Evolutionary conservation across 345 rosid species (phyloP).

Genomic region (Eucalyptus polybractea): DNA sequence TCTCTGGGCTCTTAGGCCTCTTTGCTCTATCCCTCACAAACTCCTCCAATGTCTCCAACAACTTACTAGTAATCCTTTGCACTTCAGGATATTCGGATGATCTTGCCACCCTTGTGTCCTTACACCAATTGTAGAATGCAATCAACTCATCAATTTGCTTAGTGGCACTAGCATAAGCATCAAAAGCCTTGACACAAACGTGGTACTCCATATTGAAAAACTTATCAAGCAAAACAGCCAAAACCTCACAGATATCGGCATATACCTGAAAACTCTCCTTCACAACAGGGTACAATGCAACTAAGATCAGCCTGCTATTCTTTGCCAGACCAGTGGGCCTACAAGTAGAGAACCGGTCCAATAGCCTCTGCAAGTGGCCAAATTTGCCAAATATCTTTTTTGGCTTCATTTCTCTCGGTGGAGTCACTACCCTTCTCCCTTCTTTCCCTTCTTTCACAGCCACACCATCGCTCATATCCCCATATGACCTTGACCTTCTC

Average conservation of each 20-base stretch:
- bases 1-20: conserved; percentile 39
- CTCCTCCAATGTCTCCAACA: conserved; percentile 57
- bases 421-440: conserved; percentile 33
- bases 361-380: conserved; percentile 35
- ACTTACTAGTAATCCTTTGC: conserved; percentile 56
- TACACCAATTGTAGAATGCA: conserved; percentile 63
- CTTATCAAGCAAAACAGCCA: conserved; percentile 58
- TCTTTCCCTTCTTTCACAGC: conserved; percentile 53
- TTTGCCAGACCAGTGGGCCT: conserved; percentile 64
- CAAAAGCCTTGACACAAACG: conserved; percentile 53
- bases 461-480: neutral
- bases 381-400: conserved; percentile 60
- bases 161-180: conserved; percentile 54
- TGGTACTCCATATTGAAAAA: conserved; percentile 62
- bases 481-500: too few relatives aligned
- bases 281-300: conserved; percentile 52
- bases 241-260: conserved; percentile 50
- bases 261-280: conserved; percentile 69
- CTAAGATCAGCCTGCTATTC: conserved; percentile 47
- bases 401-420: conserved; percentile 55
- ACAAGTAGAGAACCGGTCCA: conserved; percentile 50
- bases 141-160: conserved; percentile 66
- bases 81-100: conserved; percentile 67
- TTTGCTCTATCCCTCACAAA: conserved; percentile 58
- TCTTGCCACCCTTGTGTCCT: conserved; percentile 53